These are phyloP conservation scores for Hysterangium stoloniferum DNA, from an alignment of 768 basidiomycete genomes.

Conservation along the genomic window DNA sequence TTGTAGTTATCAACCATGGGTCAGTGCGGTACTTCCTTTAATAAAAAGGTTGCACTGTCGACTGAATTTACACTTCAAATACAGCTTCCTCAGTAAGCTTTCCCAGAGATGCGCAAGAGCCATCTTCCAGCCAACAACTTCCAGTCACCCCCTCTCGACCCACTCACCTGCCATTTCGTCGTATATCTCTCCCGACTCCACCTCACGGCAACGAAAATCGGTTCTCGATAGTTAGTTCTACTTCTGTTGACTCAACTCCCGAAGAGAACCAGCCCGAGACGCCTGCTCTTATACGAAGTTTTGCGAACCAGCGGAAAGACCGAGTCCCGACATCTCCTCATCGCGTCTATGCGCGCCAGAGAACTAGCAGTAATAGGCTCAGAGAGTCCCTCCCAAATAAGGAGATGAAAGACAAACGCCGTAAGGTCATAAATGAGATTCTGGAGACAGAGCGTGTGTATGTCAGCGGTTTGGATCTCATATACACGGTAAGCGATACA, in stretches of 20 bases:
- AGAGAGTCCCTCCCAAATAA: constrained; percentile 38
- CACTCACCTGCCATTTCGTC: constrained; percentile 31
- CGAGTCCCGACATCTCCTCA: constrained; percentile 14
- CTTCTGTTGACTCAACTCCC: constrained; percentile 65
- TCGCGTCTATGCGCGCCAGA: constrained; percentile 28
- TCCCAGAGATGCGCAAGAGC: constrained; percentile 3
- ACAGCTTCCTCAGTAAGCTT: constrained; percentile 12
- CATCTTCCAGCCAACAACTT: not conserved
- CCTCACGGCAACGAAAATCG: constrained; percentile 41
- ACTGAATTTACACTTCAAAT: no score
- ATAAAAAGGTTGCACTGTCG: no score
- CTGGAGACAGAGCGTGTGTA: constrained; percentile 77
- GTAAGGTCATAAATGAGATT: constrained; percentile 72
- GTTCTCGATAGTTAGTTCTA: constrained; percentile 60
- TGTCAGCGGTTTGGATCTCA: constrained; percentile 72
- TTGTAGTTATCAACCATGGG: no score
- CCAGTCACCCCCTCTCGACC: constrained; percentile 4
- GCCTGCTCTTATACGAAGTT: constrained; percentile 11
- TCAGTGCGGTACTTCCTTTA: no score
- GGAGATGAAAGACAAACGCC: constrained; percentile 45
- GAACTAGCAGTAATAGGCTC: constrained; percentile 21
- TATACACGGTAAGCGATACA: constrained; percentile 56
- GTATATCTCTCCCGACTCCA: constrained; percentile 34
- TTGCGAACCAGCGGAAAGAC: constrained; percentile 15
- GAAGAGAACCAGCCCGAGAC: constrained; percentile 35